These are phyloP conservation scores for Tolypocladium nubicola DNA, from an alignment of 2,329 filamentous ascomycete species.

Conservation along the genomic window DNA sequence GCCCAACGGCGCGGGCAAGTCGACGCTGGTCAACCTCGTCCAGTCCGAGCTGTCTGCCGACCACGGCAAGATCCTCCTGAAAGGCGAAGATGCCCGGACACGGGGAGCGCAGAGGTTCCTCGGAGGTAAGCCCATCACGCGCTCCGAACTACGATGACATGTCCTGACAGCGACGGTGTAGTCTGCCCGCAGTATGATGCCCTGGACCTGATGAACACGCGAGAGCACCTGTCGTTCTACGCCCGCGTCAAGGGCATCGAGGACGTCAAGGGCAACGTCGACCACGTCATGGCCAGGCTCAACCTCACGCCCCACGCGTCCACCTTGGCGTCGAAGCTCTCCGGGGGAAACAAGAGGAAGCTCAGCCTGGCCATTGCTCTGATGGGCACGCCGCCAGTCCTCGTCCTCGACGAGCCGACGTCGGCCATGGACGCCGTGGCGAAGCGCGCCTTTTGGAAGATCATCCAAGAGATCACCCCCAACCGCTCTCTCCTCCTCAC, in stretches of 20 bases:
- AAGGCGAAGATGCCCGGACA: slow-evolving; percentile 52
- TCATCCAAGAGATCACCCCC: slow-evolving; percentile 57
- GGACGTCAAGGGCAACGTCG: slow-evolving; percentile 61
- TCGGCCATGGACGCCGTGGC: slow-evolving; percentile 79
- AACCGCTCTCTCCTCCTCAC: slow-evolving; percentile 70
- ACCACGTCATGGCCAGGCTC: slow-evolving; percentile 61
- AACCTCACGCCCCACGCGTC: slow-evolving; percentile 57
- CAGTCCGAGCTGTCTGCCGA: slow-evolving; percentile 66
- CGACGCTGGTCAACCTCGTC: slow-evolving; percentile 73
- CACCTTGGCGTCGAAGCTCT: slow-evolving; percentile 64
- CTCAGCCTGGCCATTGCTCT: slow-evolving; percentile 73
- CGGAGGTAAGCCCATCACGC: slow-evolving; percentile 39
- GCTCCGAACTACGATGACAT: background rate
- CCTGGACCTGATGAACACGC: slow-evolving; percentile 74
- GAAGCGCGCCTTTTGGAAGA: slow-evolving; percentile 82
- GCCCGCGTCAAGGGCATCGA: slow-evolving; percentile 66
- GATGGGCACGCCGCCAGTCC: slow-evolving; percentile 73
- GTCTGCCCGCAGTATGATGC: slow-evolving; percentile 79
- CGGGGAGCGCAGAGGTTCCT: slow-evolving; percentile 56
- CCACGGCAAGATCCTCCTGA: slow-evolving; percentile 55
- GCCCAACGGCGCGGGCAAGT: slow-evolving; percentile 80
- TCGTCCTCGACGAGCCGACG: slow-evolving; percentile 75
- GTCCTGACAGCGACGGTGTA: slow-evolving; percentile 16
- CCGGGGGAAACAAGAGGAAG: slow-evolving; percentile 81
- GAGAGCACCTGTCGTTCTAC: slow-evolving; percentile 74